Evolutionary conservation across 1,139 yeast genomes (phyloP), one percentile per base, ranked within the genome.

Genomic region (Suhomyces coccinellae): DNA sequence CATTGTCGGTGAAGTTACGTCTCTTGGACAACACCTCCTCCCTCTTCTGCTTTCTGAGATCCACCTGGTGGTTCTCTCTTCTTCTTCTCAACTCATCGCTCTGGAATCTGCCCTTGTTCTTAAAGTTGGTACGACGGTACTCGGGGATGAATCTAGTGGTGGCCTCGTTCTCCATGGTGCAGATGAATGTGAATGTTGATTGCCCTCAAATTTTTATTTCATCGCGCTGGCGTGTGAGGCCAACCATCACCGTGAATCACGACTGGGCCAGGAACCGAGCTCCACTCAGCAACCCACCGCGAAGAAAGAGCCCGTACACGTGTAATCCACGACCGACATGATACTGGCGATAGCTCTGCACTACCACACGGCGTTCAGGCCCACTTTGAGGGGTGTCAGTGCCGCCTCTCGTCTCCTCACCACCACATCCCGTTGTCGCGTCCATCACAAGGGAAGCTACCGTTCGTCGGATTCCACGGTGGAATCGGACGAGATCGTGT

Each of bases 11-110:
- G 59, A 83, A 81, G 66, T 87, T 89, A 72, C 99, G 84, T 73
- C 98, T 85, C 72, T 95, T 93, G 38, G 96, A 84, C 57, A 93
- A 77, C 49, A 87, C 88, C 65, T 93, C 99, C 63, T 93, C 99
- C 63, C 99, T 82, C 70, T 91, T 91, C 54, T 93, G 96, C 73
- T 93, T 95, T 71, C 99, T 82, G 62, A 93, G 79, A 66, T 91
- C 99, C 52, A 95, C 95, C 69, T 91, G 98, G 62, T 93, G 97
- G 52, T 88, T 95, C 67, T 93, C 99, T 67, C 99, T 86, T 67
- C 99, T 86, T 69, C 98, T 90, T 71, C 99, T 87, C 58, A 93
- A 82, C 73, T 93, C 99, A 66, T 93, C 99, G 51, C 91, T 89
- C 62, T 87, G 87, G 66, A 95, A 95, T 63, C 96, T 83, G 52